Base-by-base conservation (phyloP, 345 rosid species). In the Turnera subulata region DNA sequence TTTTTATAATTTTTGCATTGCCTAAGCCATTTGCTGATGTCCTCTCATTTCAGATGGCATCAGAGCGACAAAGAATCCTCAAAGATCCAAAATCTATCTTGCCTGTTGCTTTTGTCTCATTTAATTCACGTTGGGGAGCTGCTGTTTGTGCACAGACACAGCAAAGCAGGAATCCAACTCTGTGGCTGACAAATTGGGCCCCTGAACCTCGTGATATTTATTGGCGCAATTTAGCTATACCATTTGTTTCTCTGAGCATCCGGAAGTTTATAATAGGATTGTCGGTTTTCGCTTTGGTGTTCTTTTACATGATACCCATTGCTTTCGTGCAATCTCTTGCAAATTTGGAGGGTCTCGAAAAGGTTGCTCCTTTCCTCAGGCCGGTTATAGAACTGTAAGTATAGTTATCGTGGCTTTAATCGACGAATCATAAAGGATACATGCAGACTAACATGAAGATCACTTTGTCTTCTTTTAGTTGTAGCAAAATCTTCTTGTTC, bases 301-400 rank as follows among this genome's bases (percentile, higher is more conserved):
- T 93, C 75, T 93, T 87, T 80, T 93, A 93, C 81, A 89, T 93
- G 99, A 89, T 93, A 70, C 99, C 99, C 33, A 89, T 93, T 11
- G 96, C 99, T 71, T 93, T 93, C 19, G 99, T 93, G 69, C 99
- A 93, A 65, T 85, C 99, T 47, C 97, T 93, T 71, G 99, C 99
- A 59, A 93, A 87, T 65, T 69, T 93, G 67, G 87, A 93, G 60
- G 97, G 99, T 56, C 91, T 93, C 18, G 87, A 80, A 56, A 78
- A 60, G 67, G 99, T 87, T 49, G 97, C 96, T 67, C 99, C 96
- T 64, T 85, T 93, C 84, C 86, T 93, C 58, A 81, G 86, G 74
- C 99, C 97, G n/a, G 83, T 87, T 45, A 89, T 76, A 50, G 88
- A 84, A 78, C 56, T 85, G 99, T 93, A 81, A 85, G 98, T 79